Percentiles rank a stretch among this genome's conserved stretches.
phyloP scores from a whole-genome alignment of 768 basidiomycete genomes.

The Agrocybe chaxingu region DNA sequence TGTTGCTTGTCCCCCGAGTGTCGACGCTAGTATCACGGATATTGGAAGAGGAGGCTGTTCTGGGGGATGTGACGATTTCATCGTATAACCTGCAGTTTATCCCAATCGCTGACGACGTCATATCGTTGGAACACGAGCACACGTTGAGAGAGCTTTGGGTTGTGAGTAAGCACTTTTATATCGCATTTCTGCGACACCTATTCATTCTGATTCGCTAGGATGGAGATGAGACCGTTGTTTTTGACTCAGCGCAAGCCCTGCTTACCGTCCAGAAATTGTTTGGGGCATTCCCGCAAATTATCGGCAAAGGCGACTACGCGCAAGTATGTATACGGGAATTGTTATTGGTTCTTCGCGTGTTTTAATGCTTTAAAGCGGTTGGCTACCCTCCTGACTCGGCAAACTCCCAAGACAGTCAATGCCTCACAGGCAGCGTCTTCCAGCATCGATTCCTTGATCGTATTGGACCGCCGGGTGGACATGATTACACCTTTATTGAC shows the following conservation, averaged over 20 bases:
- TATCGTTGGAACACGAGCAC: slow-evolving; percentile 84
- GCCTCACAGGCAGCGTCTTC: slow-evolving; percentile 44
- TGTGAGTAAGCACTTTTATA: slow-evolving; percentile 45
- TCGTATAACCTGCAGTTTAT: slow-evolving; percentile 93
- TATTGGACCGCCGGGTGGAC: slow-evolving; percentile 88
- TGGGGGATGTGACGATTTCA: slow-evolving; percentile 87
- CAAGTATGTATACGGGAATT: slow-evolving; percentile 42
- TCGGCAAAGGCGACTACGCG: slow-evolving; percentile 91
- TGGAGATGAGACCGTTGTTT: slow-evolving; percentile 88
- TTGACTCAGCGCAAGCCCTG: slow-evolving; percentile 85
- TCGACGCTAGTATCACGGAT: slow-evolving; percentile 85
- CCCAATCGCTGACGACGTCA: slow-evolving; percentile 87
- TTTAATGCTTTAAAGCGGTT: slow-evolving; percentile 53
- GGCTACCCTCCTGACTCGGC: slow-evolving; percentile 64
- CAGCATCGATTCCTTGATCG: slow-evolving; percentile 80
- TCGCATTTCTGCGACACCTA: slow-evolving; percentile 5
- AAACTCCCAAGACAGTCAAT: slow-evolving; percentile 40
- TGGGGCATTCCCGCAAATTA: slow-evolving; percentile 86
- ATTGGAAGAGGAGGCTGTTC: slow-evolving; percentile 94
- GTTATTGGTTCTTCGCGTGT: background rate
- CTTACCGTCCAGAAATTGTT: slow-evolving; percentile 79
- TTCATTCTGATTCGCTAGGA: slow-evolving; percentile 48
- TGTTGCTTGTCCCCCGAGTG: slow-evolving; percentile 83
- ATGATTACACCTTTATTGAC: slow-evolving; percentile 96
- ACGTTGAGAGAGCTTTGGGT: slow-evolving; percentile 90